Conservation (phyloP, 345 rosid species). For the Pugionium dolabratum region DNA sequence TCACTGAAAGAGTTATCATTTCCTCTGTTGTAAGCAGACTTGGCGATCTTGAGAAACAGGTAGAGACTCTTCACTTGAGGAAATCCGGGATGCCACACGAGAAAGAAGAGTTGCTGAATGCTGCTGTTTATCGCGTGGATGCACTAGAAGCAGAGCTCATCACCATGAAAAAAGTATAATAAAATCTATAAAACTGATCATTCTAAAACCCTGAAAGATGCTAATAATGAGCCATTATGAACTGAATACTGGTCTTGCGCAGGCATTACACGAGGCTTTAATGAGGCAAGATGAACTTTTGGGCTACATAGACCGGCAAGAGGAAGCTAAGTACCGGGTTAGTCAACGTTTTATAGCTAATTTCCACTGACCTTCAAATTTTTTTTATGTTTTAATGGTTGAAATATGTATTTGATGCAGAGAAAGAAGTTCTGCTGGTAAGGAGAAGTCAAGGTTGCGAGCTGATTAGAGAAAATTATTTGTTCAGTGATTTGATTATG, state of each 20-base stretch:
- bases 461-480: not conserved
- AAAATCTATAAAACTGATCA: not conserved
- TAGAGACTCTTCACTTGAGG: conserved; percentile 57
- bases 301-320: conserved; percentile 68
- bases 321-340: conserved; percentile 60
- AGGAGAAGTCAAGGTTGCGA: conserved; percentile 10
- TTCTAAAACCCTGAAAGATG: not conserved
- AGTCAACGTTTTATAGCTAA: conserved; percentile 11
- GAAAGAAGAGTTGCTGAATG: conserved; percentile 77
- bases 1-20: conserved; percentile 44
- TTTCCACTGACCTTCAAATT: not conserved
- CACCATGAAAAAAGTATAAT: conserved; percentile 63
- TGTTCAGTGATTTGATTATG: not conserved
- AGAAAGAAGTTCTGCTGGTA: conserved; percentile 38
- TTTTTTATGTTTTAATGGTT: conserved; percentile 11
- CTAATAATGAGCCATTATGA: conserved; percentile 10
- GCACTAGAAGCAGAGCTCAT: conserved; percentile 86
- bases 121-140: conserved; percentile 78
- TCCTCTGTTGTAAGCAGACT: conserved; percentile 59
- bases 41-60: conserved; percentile 68
- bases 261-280: conserved; percentile 79
- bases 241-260: conserved; percentile 15
- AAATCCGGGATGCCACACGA: conserved; percentile 69
- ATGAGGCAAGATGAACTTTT: conserved; percentile 81
- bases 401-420: conserved; percentile 25